Evolutionary conservation across 257 asterid genomes (phyloP), one percentile per base, ranked within the genome.

Genomic region (Datura wrightii): DNA sequence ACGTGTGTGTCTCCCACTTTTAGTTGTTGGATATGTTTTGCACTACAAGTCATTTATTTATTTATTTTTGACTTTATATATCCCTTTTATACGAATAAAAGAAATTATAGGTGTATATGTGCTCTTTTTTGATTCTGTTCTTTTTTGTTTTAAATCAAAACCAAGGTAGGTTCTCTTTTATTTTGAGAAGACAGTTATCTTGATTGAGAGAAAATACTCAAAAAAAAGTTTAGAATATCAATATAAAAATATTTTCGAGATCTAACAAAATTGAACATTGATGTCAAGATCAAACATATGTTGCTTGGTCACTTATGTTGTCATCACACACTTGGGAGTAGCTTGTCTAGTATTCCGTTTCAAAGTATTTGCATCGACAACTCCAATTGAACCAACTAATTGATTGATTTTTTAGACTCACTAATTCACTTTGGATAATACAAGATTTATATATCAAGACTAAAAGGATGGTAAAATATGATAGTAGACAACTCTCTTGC

Each of bases 1-100:
- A 15, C 82, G 44, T 66, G 59, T 79, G 46, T 67, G 37, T 39
- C 67, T 31, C 50, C 44, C 63, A 18, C 24, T 80, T 83, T 50
- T 50, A 76, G 62, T 76, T 76, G 82, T 50, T 76, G 62, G 50
- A 31, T 36, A 13, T 50, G 10, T 48, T 50, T 11, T 7, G 19
- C 3, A 50, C 24, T 5, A 52, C 60, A 11, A 42, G 24, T 76
- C 46, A 50, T 50, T 76, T 50, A 14, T 24, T 24, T 24, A 0
- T 24, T 24, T 24, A n/a, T 72, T 10, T 42, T 72, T 46, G 19
- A 72, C 41, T 46, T 76, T 1, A 76, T 52, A 13, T 50, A 1
- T 0, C 44, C 46, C 62, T 76, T 48, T 50, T 1, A 52, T 19
- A 4, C 13, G 62, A 13, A 76, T 19, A 31, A 1, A 24, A 76